Conservation (phyloP, 768 basidiomycete species). For the Agaricus blazei region DNA sequence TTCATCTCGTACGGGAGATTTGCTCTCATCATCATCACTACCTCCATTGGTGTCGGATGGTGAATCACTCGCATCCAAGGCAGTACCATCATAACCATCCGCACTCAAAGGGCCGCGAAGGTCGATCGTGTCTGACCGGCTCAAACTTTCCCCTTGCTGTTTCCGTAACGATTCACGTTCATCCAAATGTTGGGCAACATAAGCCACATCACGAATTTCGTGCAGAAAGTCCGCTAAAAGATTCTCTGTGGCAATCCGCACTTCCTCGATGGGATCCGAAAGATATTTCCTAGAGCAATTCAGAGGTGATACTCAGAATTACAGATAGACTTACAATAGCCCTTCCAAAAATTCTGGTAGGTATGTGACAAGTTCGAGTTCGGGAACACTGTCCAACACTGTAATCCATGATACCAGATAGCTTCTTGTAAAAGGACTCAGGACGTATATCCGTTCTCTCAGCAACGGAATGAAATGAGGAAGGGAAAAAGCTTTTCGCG, state of each 20-base stretch:
- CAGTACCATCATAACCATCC: constrained; percentile 3
- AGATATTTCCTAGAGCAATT: constrained; percentile 72
- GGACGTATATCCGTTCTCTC: constrained; percentile 88
- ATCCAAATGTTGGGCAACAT: constrained; percentile 63
- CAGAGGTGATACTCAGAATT: constrained; percentile 2
- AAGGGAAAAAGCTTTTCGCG: constrained; percentile 85
- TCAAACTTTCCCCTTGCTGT: constrained; percentile 24
- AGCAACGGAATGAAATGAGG: constrained; percentile 93
- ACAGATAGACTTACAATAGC: constrained; percentile 60
- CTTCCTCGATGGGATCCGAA: constrained; percentile 91
- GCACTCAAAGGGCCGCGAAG: neutral
- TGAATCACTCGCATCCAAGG: constrained; percentile 48
- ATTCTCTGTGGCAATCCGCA: constrained; percentile 85
- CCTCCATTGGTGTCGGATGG: constrained; percentile 52
- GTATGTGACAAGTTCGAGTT: constrained; percentile 91
- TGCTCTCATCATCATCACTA: constrained; percentile 25
- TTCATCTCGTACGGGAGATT: constrained; percentile 39
- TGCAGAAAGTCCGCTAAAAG: constrained; percentile 84
- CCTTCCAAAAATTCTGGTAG: constrained; percentile 95
- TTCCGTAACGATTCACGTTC: constrained; percentile 46
- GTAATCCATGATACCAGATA: constrained; percentile 98
- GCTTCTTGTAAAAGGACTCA: constrained; percentile 92
- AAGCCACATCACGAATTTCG: constrained; percentile 83
- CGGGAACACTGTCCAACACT: constrained; percentile 93
- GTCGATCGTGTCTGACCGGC: constrained; percentile 1